Evolutionary conservation across 768 basidiomycete species (phyloP), one percentile per base, ranked within the genome.

Genomic region (Royoungia palumana): DNA sequence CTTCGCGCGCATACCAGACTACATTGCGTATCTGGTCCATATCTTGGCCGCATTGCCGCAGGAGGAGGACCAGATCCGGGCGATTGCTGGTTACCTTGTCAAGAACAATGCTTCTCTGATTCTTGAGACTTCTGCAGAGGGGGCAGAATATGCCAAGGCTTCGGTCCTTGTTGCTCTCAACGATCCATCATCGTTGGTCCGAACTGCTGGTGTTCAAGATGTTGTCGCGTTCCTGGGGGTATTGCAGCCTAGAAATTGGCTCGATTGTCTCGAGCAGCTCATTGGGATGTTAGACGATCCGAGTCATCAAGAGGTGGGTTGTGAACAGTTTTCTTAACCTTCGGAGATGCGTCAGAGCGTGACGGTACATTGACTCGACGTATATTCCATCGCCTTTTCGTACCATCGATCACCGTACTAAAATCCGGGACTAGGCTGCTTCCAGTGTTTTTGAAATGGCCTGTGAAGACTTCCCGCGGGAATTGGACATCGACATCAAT

Each of bases 381-480:
- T 41, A 19, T 21, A n/a, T 28, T 37, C 24, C 30, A 41, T 38
- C 25, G 11, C 11, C 13, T 51, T 30, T 32, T 39, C 17, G 20
- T 24, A 16, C 45, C 9, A 7, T 36, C 19, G 52, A 42, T 41
- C 46, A 50, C 13, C 20, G 45, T 54, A 54, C 56, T 59, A 42
- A 58, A 55, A 44, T 53, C 47, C 24, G 21, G n/a, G 54, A 28
- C 1, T 46, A 87, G 95, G 89, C 90, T 41, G 90, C 93, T 13
- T 96, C 97, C 72, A 89, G 91, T 64, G 86, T 93, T 2, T 78
- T 98, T 30, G 88, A 91, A 69, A 96, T 95, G 67, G 88, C 95
- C 44, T 95, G 93, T 68, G 93, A 97, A 68, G 96, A 99, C 65
- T 94, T 91, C 55, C 94, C 96, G 16, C 82, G 89, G 56, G 93